Evolutionary conservation across 2,329 filamentous ascomycete genomes (phyloP).

Genomic region (Aspergillus sp.): DNA sequence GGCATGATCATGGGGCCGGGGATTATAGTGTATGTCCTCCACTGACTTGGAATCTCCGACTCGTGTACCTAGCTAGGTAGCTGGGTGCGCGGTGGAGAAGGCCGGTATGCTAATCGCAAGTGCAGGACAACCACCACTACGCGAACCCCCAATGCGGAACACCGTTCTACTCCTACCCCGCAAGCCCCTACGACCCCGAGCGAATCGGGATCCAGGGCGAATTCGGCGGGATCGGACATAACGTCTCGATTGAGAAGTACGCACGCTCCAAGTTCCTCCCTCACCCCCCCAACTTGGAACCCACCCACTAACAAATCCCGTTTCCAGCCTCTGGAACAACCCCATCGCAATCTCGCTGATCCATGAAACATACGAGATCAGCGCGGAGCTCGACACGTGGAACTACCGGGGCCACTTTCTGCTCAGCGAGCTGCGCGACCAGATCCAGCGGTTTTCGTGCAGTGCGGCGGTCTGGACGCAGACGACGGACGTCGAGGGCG

Average conservation of each 20-base stretch:
- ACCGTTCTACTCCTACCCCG: slow-evolving; percentile 66
- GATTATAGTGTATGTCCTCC: slow-evolving; percentile 57
- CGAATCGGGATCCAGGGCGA: slow-evolving; percentile 73
- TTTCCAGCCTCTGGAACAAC: slow-evolving; percentile 66
- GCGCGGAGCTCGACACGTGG: slow-evolving; percentile 62
- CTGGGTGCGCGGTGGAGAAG: too few species aligned
- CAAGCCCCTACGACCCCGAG: slow-evolving; percentile 59
- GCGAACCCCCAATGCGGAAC: slow-evolving; percentile 72
- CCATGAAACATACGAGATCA: slow-evolving; percentile 71
- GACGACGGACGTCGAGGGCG: slow-evolving; percentile 74
- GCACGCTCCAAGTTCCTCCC: slow-evolving; percentile 19
- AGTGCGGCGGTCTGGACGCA: slow-evolving; percentile 74
- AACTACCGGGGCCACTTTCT: slow-evolving; percentile 67
- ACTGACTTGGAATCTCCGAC: too few species aligned
- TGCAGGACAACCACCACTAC: slow-evolving; percentile 71
- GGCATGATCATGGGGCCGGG: slow-evolving; percentile 70
- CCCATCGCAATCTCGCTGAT: slow-evolving; percentile 62
- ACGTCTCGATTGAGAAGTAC: slow-evolving; percentile 65
- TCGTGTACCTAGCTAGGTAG: neutral
- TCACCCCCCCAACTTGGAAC: neutral
- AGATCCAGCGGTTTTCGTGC: slow-evolving; percentile 62
- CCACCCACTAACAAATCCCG: neutral
- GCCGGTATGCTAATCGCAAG: neutral
- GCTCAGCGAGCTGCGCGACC: slow-evolving; percentile 53
- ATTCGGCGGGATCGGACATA: slow-evolving; percentile 71